A percentile compares a stretch with the other conserved stretches of the same genome.
phyloP scores from a whole-genome alignment of 345 rosid genomes.

The Abelmoschus esculentus region DNA sequence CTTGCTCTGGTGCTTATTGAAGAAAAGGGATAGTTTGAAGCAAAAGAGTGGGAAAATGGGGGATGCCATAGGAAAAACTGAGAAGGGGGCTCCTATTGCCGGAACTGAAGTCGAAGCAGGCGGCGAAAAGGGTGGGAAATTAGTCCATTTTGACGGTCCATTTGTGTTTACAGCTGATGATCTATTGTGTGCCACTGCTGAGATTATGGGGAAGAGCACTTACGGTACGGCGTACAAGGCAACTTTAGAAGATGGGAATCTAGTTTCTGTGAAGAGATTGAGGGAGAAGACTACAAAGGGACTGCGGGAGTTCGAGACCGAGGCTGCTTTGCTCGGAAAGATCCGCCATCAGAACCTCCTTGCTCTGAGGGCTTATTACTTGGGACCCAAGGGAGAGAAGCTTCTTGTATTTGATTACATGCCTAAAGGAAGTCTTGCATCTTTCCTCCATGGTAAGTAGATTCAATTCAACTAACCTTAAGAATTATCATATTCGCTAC shows the following conservation, averaged over 20 bases:
- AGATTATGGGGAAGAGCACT: slow-evolving; percentile 93
- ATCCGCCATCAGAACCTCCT: slow-evolving; percentile 72
- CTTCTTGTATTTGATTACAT: slow-evolving; percentile 91
- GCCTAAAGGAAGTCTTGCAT: slow-evolving; percentile 77
- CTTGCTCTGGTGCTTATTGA: slow-evolving; percentile 55
- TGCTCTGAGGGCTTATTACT: slow-evolving; percentile 76
- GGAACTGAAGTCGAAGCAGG: slow-evolving; percentile 49
- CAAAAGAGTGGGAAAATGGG: slow-evolving; percentile 38
- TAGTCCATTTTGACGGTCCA: slow-evolving; percentile 92
- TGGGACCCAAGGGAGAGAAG: slow-evolving; percentile 96
- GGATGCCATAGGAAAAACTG: slow-evolving; percentile 29
- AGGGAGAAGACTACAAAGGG: slow-evolving; percentile 88
- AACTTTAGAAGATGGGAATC: slow-evolving; percentile 78
- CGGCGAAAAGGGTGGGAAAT: slow-evolving; percentile 84
- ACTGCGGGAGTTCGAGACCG: slow-evolving; percentile 68
- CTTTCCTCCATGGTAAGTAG: slow-evolving; percentile 76
- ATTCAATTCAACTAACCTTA: neutral
- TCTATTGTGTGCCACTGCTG: slow-evolving; percentile 90
- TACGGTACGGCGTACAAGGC: slow-evolving; percentile 95
- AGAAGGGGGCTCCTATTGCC: slow-evolving; percentile 27
- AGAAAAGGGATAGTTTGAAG: slow-evolving; percentile 45
- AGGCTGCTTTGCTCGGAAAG: slow-evolving; percentile 65
- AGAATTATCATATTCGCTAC: neutral
- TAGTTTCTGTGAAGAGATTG: slow-evolving; percentile 80
- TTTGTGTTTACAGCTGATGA: slow-evolving; percentile 94